Evolutionary conservation across 164 flowering plant genomes (phyloP), one percentile per base, ranked within the genome.

Genomic region (Berberis thunbergii): DNA sequence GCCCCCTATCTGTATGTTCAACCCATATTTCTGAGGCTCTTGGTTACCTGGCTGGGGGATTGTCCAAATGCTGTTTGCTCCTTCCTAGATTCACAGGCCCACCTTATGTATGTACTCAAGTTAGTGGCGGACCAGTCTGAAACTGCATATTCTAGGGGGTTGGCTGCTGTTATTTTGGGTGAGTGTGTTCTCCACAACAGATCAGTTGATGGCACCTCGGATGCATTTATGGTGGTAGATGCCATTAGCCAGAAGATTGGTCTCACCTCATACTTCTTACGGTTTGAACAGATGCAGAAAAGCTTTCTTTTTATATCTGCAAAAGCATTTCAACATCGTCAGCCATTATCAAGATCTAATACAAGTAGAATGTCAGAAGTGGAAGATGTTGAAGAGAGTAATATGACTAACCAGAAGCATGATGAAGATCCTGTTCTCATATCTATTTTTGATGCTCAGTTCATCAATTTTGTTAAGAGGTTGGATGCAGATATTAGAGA

Each of bases 221-320:
- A 85, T 75, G 84, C 97, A 43, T 85, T 81, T 69, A 44, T 78
- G 38, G 70, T 95, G 41, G 97, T 86, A 69, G 97, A 91, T 78
- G 72, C 88, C 58, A 83, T 91, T 66, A 89, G 92, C 76, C 89
- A 86, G 76, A 95, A 88, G 79, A 69, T 86, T 65, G 97, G 97
- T 45, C 87, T 95, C 7, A 82, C 91, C 11, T 69, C 96, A 49
- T 95, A 81, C 76, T 85, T 91, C 66, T 58, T 78, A 59, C 86
- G 77, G 79, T 86, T 87, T 72, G 92, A 95, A 38, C 96, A 91
- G 77, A 78, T 91, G 94, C 87, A 81, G 73, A 86, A 81, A 70
- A 83, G 83, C 73, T 68, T 72, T 64, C 60, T 75, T 64, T 84
- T 91, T 48, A 55, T 80, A 6, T 76, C 86, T 53, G 75, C 71